Evolutionary conservation across 2,329 filamentous ascomycete genomes (phyloP).

Genomic region (Pochonia chlamydosporia): DNA sequence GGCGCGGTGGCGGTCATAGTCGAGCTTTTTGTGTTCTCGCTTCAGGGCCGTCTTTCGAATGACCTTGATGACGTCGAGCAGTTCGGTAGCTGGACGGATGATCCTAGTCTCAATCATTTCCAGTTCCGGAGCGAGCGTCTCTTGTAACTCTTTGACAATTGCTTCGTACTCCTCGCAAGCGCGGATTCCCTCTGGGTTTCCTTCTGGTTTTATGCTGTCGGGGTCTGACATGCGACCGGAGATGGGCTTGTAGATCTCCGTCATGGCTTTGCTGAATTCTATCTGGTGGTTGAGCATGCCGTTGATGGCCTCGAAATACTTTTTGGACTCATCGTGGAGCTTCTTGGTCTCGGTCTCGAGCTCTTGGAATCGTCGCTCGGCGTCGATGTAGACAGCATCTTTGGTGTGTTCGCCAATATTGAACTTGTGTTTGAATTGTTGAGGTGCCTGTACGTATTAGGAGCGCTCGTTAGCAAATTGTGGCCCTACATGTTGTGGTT

Average conservation of each 20-base stretch:
- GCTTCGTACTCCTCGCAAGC: conserved; percentile 95
- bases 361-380: conserved; percentile 89
- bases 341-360: conserved; percentile 94
- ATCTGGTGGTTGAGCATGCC: conserved; percentile 97
- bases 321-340: conserved; percentile 92
- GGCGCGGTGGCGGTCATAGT: conserved; percentile 83
- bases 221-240: conserved; percentile 94
- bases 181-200: conserved; percentile 86
- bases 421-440: conserved; percentile 86
- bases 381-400: conserved; percentile 89
- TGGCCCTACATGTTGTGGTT: background rate
- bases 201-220: conserved; percentile 71
- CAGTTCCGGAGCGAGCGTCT: conserved; percentile 81
- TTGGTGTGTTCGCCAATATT: conserved; percentile 95
- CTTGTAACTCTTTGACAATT: conserved; percentile 84
- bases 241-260: conserved; percentile 97
- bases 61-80: conserved; percentile 90
- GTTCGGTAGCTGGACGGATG: conserved; percentile 86
- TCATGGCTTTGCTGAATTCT: conserved; percentile 93
- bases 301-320: conserved; percentile 97
- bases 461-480: conserved; percentile 1
- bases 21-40: conserved; percentile 94
- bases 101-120: conserved; percentile 95
- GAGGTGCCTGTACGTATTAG: conserved; percentile 60
- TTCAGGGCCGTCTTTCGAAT: conserved; percentile 85